Percentiles rank a stretch among this genome's conserved stretches.
Conservation (phyloP, 345 rosid species). For the Moringa oleifera region DNA sequence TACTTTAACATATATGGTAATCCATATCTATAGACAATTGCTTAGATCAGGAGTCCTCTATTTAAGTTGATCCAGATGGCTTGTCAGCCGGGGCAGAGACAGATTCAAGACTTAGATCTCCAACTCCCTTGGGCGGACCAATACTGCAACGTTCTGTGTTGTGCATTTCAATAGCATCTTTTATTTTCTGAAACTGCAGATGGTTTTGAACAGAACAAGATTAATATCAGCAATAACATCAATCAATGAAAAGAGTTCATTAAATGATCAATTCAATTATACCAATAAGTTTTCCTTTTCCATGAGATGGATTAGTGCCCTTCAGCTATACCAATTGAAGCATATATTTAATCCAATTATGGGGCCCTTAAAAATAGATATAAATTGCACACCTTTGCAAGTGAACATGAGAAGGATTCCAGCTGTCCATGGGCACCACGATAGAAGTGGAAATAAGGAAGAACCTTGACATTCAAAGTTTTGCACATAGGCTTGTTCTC, state of each 20-base stretch:
- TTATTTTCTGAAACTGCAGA: slow-evolving; percentile 84
- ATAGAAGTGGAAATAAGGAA: slow-evolving; percentile 87
- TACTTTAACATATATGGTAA: background rate
- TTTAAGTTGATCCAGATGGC: slow-evolving; percentile 35
- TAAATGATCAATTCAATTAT: too few species aligned
- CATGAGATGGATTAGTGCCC: background rate
- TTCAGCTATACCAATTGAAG: background rate
- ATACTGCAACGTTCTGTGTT: slow-evolving; percentile 53
- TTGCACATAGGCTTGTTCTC: slow-evolving; percentile 92
- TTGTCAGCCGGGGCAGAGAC: slow-evolving; percentile 33
- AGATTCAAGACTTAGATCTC: slow-evolving; percentile 52
- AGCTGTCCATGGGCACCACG: slow-evolving; percentile 83
- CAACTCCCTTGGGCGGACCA: slow-evolving; percentile 53
- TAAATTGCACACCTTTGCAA: slow-evolving; percentile 55
- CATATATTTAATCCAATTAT: background rate
- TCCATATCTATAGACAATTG: slow-evolving; percentile 11
- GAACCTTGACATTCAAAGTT: slow-evolving; percentile 80
- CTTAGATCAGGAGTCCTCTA: slow-evolving; percentile 1
- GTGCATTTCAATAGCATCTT: slow-evolving; percentile 70
- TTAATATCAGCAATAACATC: background rate
- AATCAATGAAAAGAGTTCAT: background rate
- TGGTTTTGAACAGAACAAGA: background rate
- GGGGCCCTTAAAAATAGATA: background rate
- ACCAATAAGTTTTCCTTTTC: background rate
- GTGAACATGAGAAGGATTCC: slow-evolving; percentile 88